phyloP scores from a whole-genome alignment of 2,329 filamentous ascomycete species.

The Ilyonectria destructans region DNA sequence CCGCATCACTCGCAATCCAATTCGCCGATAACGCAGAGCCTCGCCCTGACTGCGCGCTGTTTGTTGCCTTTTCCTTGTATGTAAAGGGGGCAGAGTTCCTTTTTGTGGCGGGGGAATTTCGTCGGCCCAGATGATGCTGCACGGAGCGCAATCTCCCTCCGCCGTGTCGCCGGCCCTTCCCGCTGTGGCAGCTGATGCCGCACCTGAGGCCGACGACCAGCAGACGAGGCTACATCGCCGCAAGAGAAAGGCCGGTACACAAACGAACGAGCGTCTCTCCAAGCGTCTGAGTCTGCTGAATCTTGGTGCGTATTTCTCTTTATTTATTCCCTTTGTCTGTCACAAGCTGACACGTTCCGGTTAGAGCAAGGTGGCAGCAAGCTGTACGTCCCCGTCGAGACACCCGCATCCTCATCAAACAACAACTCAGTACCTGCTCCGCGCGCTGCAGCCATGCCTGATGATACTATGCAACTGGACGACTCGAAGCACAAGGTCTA shows the following conservation, averaged over 20 bases:
- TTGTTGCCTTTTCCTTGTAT: conserved; percentile 13
- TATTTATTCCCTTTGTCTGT: not conserved
- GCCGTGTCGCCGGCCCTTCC: conserved; percentile 39
- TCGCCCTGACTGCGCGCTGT: not conserved
- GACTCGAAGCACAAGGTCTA: conserved; percentile 91
- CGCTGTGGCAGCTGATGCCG: conserved; percentile 25
- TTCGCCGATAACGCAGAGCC: conserved; percentile 18
- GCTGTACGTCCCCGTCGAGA: conserved; percentile 77
- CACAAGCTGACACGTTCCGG: conserved; percentile 26
- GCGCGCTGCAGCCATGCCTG: conserved; percentile 44
- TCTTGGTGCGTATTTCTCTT: conserved; percentile 72
- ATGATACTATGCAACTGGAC: conserved; percentile 87
- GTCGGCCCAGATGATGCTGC: conserved; percentile 53
- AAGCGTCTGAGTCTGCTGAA: conserved; percentile 89
- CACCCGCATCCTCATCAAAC: conserved; percentile 50
- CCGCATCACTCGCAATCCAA: conserved; percentile 18
- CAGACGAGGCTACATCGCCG: conserved; percentile 49
- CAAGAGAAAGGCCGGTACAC: conserved; percentile 75
- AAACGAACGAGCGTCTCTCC: conserved; percentile 81
- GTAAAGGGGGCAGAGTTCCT: conserved; percentile 19
- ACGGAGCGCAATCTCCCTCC: conserved; percentile 54
- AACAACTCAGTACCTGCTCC: conserved; percentile 34
- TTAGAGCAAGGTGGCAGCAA: conserved; percentile 75
- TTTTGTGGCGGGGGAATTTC: conserved; percentile 30
- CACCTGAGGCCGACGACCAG: conserved; percentile 32